Evolutionary conservation across 352 stramenopile species (phyloP), one percentile per base, ranked within the genome.

Genomic region (Phytopythium delawarense): DNA sequence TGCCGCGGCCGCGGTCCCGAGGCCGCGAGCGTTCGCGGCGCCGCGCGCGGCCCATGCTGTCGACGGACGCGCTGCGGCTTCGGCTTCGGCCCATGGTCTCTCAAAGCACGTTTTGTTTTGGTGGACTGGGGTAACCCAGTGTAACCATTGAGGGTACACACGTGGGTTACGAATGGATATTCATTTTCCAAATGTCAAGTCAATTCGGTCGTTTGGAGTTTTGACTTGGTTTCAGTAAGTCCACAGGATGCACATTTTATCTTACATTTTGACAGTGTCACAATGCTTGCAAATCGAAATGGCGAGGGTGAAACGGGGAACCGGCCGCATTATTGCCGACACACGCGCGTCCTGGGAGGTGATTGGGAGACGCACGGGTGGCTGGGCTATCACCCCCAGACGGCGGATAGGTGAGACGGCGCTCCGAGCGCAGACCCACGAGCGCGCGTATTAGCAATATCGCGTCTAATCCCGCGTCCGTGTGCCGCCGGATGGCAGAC

Each of bases 21-120:
- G 57, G 54, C 25, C 63, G 58, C 32, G 61, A 23, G 35, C 32
- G 54, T 35, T 52, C 56, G 49, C 65, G 66, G 39, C 64, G 71
- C 50, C 60, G 57, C 28, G 64, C 61, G 20, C 79, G 79, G 16
- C 84, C 84, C 53, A 89, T 70, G 60, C 76, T 89, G 70, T 92
- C 84, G 30, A 89, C 56, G 23, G 84, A 92, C 23, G 59, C 62
- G 60, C 83, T 91, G 35, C 81, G 75, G 51, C 77, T 84, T 15
- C 79, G 79, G 48, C 65, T 75, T 53, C 60, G 69, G 8, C 32
- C 20, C 52, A 58, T 46, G 16, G 40, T 46, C 16, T 8, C 2
- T 46, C 39, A 45, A 20, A n/a, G 15, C 39, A 15, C 35, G 37
- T 46, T 46, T 28, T 28, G 25, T 28, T 28, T 28, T 28, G 25